Evolutionary conservation across 225 moss, liverwort and hornwort genomes (phyloP), one percentile per base, ranked within the genome.

Genomic region (Pleurozium schreberi): DNA sequence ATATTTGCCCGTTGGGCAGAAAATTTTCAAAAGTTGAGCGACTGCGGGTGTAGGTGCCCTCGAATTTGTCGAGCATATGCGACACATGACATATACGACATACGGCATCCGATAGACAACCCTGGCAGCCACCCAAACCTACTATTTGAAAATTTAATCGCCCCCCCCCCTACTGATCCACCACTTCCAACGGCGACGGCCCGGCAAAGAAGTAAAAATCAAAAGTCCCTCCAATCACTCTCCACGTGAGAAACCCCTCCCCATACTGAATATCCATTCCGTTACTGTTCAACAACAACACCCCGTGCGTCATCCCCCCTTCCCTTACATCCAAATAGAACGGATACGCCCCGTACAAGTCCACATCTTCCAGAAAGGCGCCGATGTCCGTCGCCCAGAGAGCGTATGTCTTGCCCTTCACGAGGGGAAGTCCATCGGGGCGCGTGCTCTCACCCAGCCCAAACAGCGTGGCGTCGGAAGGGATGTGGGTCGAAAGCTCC

Each of bases 151-250:
- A n/a, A n/a, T n/a, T n/a, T n/a, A n/a, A n/a, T n/a, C n/a, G n/a
- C n/a, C n/a, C n/a, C n/a, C n/a, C n/a, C n/a, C n/a, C n/a, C n/a
- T 96, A 98, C 67, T 98, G 98, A 47, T 96, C 96, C 73, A 96
- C 85, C 21, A 97, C 97, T 12, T 94, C 85, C 47, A 95, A 90
- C 14, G 98, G 97, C 40, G 95, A 85, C 6, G 96, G 95, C 0
- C 98, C 98, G 4, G 94, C 96, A 68, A 98, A 94, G 91, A 97
- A 96, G 90, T 97, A 98, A 42, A 98, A 95, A 63, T 98, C 98
- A 22, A 97, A 88, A 10, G 92, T 85, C 2, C 98, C 98, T 3
- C 98, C 98, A 4, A 98, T 90, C 27, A 95, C 91, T 22, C 90
- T 93, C 86, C 90, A 98, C 14, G 98, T 97, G 25, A 98, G 78